phyloP scores from a whole-genome alignment of 169 alveolate genomes.

The Theileria equi region DNA sequence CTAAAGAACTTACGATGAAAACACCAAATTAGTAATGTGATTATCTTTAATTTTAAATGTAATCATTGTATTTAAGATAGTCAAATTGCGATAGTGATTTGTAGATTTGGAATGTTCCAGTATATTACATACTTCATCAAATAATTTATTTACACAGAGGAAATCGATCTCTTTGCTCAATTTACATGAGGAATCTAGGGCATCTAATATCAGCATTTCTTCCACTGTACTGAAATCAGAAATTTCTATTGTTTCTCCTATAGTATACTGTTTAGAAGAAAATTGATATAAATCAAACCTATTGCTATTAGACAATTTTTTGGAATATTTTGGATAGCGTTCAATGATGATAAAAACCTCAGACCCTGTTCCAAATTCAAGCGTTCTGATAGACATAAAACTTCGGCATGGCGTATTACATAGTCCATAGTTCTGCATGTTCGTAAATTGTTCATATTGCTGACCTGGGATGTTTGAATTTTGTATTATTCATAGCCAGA shows the following conservation, averaged over 20 bases:
- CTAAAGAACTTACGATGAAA: constrained; percentile 6
- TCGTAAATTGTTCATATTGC: not conserved
- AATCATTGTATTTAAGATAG: constrained; percentile 33
- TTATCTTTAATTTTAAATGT: constrained; percentile 35
- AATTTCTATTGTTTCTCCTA: constrained; percentile 55
- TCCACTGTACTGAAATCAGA: constrained; percentile 34
- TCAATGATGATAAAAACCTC: constrained; percentile 23
- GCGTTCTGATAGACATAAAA: constrained; percentile 18
- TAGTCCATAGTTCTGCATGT: constrained; percentile 25
- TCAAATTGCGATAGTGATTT: constrained; percentile 34
- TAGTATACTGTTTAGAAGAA: not conserved
- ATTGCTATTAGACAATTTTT: constrained; percentile 36
- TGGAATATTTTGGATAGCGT: not conserved
- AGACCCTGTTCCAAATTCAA: constrained; percentile 29
- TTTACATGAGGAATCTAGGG: constrained; percentile 28
- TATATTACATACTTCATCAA: constrained; percentile 34
- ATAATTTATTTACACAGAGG: constrained; percentile 22
- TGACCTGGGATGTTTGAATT: constrained; percentile 37
- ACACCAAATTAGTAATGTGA: constrained; percentile 4
- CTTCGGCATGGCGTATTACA: constrained; percentile 49
- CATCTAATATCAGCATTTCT: constrained; percentile 20
- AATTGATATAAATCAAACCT: constrained; percentile 7
- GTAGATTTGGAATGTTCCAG: constrained; percentile 14
- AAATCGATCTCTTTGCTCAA: constrained; percentile 16
- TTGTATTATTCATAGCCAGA: constrained; percentile 54